Conservation (phyloP, 202 grass and related monocot genomes). For the Bolboschoenoplectus hybrid region DNA sequence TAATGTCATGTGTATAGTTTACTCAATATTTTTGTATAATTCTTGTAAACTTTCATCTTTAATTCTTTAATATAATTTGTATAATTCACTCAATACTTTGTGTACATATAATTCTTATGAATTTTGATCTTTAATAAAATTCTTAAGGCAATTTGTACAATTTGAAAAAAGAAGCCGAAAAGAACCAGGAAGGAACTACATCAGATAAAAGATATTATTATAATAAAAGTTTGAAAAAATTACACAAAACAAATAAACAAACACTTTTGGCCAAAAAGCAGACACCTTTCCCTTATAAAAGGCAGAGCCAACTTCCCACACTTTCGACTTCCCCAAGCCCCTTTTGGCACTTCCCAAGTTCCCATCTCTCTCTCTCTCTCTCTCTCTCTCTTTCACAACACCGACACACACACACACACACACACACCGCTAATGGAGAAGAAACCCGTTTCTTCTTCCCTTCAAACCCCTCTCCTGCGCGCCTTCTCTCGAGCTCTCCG, state of each 20-base stretch:
- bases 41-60: too few relatives aligned
- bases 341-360: slow-evolving; percentile 27
- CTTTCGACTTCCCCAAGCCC: slow-evolving; percentile 3
- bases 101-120: too few relatives aligned
- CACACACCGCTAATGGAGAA: slow-evolving; percentile 36
- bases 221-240: neutral
- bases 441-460: neutral
- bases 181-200: neutral
- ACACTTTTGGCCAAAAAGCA: slow-evolving; percentile 20
- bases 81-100: too few relatives aligned
- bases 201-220: neutral
- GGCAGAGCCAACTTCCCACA: neutral
- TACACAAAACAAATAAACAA: slow-evolving; percentile 10
- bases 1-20: too few relatives aligned
- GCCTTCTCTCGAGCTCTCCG: slow-evolving; percentile 71
- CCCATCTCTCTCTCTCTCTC: slow-evolving; percentile 31
- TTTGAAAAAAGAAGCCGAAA: neutral
- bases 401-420: slow-evolving; percentile 35
- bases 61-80: too few relatives aligned
- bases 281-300: slow-evolving; percentile 39
- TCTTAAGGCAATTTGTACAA: too few relatives aligned
- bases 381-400: neutral
- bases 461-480: slow-evolving; percentile 47
- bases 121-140: too few relatives aligned
- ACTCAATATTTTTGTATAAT: too few relatives aligned